Evolutionary conservation across 352 stramenopile species (phyloP), one percentile per base, ranked within the genome.

Genomic region (Pythium utonaiense): DNA sequence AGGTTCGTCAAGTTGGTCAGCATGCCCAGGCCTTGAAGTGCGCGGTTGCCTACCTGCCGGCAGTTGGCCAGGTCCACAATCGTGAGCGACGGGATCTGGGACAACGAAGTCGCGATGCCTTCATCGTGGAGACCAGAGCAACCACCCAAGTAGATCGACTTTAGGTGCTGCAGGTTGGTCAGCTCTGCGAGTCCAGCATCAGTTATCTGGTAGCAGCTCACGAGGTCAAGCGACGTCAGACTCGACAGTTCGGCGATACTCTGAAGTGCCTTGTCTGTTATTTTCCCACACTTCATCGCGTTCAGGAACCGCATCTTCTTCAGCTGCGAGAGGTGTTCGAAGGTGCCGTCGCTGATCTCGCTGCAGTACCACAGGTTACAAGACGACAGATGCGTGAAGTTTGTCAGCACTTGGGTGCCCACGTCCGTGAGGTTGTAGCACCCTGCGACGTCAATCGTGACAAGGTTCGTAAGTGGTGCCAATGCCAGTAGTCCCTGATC

Each of bases 281-380:
- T 58, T 66, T 88, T 90, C 56, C 79, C 77, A 49, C 81, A 90
- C 49, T 93, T 93, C 83, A 93, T 93, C 9, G 76, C 68, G 53
- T 93, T 93, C n/a, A 93, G 40, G 49, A 87, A 89, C 13, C 74
- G 76, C 71, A 90, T 78, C 38, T 83, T 83, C 8, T 57, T 64
- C 2, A 89, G 69, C 21, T 56, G 38, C 36, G 78, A 62, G 48
- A 93, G 70, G 57, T 89, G 69, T 22, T 34, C 56, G 21, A 93
- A 85, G 24, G 83, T 90, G 5, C 62, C 55, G 52, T 88, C 79
- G 10, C 69, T 67, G n/a, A 93, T 80, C 66, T 91, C 83, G 53
- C 78, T 89, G 65, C 83, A 93, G 66, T 93, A 93, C 81, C 83
- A 93, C 19, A 93, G 52, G 31, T 91, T 93, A 60, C 74, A 87